phyloP scores from a whole-genome alignment of 1,284 basidiomycete species.

The Kalmanozyma brasiliensis region DNA sequence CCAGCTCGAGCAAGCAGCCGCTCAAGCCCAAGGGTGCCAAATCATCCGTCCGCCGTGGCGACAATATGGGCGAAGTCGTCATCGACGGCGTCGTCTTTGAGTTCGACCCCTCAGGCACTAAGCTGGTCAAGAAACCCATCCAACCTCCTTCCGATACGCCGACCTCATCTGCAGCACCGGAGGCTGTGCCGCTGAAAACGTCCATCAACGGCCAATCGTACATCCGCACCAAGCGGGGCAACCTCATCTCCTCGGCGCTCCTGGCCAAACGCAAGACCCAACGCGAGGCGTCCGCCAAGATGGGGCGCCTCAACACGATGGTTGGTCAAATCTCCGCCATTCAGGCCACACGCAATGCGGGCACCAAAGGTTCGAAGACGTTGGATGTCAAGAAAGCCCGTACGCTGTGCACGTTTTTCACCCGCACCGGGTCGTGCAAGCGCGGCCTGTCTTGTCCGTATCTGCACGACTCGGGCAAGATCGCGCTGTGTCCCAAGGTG shows the following conservation, averaged over 20 bases:
- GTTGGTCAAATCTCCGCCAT: slow-evolving; percentile 49
- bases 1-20: slow-evolving; percentile 5
- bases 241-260: slow-evolving; percentile 67
- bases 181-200: slow-evolving; percentile 48
- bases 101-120: slow-evolving; percentile 70
- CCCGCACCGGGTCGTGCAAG: slow-evolving; percentile 62
- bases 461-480: slow-evolving; percentile 56
- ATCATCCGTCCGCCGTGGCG: slow-evolving; percentile 50
- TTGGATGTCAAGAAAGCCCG: slow-evolving; percentile 18
- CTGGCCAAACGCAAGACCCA: slow-evolving; percentile 58
- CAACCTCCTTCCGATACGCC: slow-evolving; percentile 19
- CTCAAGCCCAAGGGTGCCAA: slow-evolving; percentile 7
- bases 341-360: slow-evolving; percentile 39
- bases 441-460: slow-evolving; percentile 63
- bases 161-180: not conserved
- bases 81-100: slow-evolving; percentile 71
- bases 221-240: slow-evolving; percentile 69
- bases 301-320: slow-evolving; percentile 52
- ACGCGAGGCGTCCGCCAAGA: slow-evolving; percentile 41
- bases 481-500: slow-evolving; percentile 63
- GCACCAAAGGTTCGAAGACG: slow-evolving; percentile 9
- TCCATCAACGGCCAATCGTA: slow-evolving; percentile 68
- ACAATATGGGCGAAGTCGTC: slow-evolving; percentile 69
- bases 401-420: slow-evolving; percentile 59
- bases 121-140: slow-evolving; percentile 68